Base-by-base conservation (phyloP, 495 filamentous ascomycete species). In the Aspergillus nidulans region DNA sequence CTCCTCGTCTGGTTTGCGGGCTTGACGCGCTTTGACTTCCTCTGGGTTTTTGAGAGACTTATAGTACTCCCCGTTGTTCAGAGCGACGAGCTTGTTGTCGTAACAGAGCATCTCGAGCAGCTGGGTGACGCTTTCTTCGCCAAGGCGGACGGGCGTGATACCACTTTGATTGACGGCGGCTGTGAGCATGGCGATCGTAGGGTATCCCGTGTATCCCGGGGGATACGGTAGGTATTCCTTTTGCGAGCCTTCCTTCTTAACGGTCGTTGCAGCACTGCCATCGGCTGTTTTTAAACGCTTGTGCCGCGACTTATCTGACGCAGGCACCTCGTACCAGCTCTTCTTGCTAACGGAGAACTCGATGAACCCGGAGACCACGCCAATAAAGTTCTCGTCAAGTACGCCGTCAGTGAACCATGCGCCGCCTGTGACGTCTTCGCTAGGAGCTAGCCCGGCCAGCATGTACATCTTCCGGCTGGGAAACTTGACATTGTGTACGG, bases 381-480 rank as follows among this genome's bases (percentile, higher is more conserved):
- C 81, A 63, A 97, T 91, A 65, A 98, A 91, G 43, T 87, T 85
- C 34, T 86, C 82, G 66, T 98, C 94, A 3, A 97, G 79, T 36
- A 88, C 87, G 7, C 87, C 88, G 47, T 96, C 88, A 19, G 87
- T 91, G 62, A 91, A 97, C 89, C 92, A 98, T 16, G 89, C 85
- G 5, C 95, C 94, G 38, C 94, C 95, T 0, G 91, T 95, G 18
- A 92, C 85, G 43, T 94, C 87, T 32, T 96, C 91, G 34, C 85
- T 87, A 2, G 95, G 92, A 13, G 81, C 77, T 21, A 95, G 73
- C 51, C 80, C 77, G 47, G 73, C 70, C 44, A 86, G 70, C 76
- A 88, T 85, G 72, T 85, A 88, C 63, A 81, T 84, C 66, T 84
- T 86, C 46, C 82, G 78, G 48, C 68, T 77, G 45, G 83, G 81